A percentile compares a stretch with the other conserved stretches of the same genome.
Evolutionary conservation across 371 early-diverging fungal genomes (phyloP).

Genomic region (Mortierella sp.): DNA sequence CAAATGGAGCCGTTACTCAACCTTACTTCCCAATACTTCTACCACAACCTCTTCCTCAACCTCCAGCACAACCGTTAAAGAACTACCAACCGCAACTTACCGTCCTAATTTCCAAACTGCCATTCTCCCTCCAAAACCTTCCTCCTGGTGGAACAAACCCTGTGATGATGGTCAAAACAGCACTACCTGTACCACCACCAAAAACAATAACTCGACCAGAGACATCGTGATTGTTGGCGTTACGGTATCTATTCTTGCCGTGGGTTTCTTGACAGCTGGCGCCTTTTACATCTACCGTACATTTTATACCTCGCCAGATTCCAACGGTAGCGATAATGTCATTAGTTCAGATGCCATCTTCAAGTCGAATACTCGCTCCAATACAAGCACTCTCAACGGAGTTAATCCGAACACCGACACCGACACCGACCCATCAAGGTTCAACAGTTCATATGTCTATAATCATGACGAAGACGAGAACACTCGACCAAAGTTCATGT

Average conservation of each 20-base stretch:
- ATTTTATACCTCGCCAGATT: conserved; percentile 14
- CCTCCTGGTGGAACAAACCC: not conserved
- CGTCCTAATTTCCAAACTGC: no score
- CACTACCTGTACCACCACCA: not conserved
- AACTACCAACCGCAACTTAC: no score
- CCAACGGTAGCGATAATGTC: not conserved
- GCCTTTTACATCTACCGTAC: conserved; percentile 28
- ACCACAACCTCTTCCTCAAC: no score
- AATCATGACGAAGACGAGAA: conserved; percentile 18
- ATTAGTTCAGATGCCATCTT: not conserved
- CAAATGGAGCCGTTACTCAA: no score
- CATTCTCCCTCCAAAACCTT: not conserved
- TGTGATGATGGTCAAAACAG: not conserved
- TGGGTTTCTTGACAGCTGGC: conserved; percentile 15
- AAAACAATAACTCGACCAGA: not conserved
- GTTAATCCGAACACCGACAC: no score
- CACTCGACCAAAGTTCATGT: conserved; percentile 24
- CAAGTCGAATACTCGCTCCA: not conserved
- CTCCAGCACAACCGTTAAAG: no score
- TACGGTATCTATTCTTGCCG: conserved; percentile 12
- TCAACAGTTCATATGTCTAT: conserved; percentile 15
- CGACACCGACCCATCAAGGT: not conserved
- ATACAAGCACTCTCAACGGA: not conserved
- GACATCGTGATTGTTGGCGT: conserved; percentile 17
- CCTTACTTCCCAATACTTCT: no score